Base-by-base conservation (phyloP, 441 rosid genomes). In the Pelargonium cotyledonis region DNA sequence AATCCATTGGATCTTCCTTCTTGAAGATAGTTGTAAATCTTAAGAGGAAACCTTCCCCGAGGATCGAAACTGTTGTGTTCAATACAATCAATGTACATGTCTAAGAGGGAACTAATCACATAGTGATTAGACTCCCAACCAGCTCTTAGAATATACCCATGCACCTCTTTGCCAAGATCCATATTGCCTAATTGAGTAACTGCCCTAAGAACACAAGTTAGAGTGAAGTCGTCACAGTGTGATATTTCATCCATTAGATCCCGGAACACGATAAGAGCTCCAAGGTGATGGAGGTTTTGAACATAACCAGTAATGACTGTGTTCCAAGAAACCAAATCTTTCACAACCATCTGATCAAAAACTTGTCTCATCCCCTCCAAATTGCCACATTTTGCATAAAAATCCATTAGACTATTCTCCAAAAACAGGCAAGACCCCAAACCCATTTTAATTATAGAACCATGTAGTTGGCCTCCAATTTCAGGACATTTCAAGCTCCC, bases 291-390 rank as follows among this genome's bases (percentile, higher is more conserved):
- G 58, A 31, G 47, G 21, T 68, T 78, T 49, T 74, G 75, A 49
- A 74, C 73, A 66, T 68, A 77, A 71, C 78, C 81, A 65, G 38
- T 65, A 7, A 78, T 74, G 15, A 74, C 61, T 65, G 76, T 78
- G 81, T 77, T 77, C 78, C 80, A 77, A 60, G 81, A 78, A 71
- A 78, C 78, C 65, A 78, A 68, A 71, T 78, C 73, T 68, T 68
- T 67, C 67, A 64, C 66, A 6, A 16, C 55, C 70, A 78, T 72
- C 68, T 8, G 68, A 68, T 53, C 68, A 18, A 74, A 78, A 71
- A 71, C 68, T 23, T 26, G 57, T 44, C 76, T 74, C 66, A 74
- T 4, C 43, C 73, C 75, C 53, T 74, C 63, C 61, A 65, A 61
- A 65, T 78, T 55, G 47, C 64, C 72, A 51, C 78, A 71, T 69